Evolutionary conservation across 176 grass and related monocot species (phyloP).

Genomic region (Tuctoria greenei): DNA sequence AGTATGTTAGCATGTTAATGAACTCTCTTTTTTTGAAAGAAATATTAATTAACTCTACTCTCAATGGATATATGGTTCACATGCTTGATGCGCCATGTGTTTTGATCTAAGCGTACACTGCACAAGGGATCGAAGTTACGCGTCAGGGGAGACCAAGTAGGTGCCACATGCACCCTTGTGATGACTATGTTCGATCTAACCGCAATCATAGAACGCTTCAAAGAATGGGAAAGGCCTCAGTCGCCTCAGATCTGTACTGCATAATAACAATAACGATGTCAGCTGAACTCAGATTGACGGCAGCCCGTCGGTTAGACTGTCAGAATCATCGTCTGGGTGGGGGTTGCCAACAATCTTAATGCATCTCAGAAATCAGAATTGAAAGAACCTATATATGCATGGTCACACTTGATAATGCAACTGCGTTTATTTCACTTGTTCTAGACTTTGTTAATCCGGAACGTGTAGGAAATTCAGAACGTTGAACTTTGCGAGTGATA

Average conservation of each 20-base stretch:
- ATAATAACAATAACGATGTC: slow-evolving; percentile 1
- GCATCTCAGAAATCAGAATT: slow-evolving; percentile 3
- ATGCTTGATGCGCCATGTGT: slow-evolving; percentile 10
- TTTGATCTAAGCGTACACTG: background rate
- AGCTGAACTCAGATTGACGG: slow-evolving; percentile 32
- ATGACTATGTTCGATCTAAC: slow-evolving; percentile 44
- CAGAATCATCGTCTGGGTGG: slow-evolving; percentile 29
- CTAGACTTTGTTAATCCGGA: background rate
- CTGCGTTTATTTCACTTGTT: background rate
- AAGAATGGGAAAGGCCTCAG: slow-evolving; percentile 36
- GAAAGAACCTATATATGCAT: background rate
- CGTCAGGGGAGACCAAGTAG: background rate
- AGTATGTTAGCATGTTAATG: slow-evolving; percentile 11
- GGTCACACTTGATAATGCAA: background rate
- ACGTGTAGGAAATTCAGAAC: background rate
- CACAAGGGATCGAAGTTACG: background rate
- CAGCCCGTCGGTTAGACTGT: slow-evolving; percentile 31
- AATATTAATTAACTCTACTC: no score
- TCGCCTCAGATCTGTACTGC: slow-evolving; percentile 25
- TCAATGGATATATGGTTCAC: slow-evolving; percentile 9
- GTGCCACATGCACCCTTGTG: slow-evolving; percentile 33
- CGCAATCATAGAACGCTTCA: slow-evolving; percentile 53
- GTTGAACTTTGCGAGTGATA: no score
- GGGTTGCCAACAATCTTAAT: slow-evolving; percentile 31
- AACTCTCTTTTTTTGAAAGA: no score